These are phyloP conservation scores for Penicillium olsonii DNA, from an alignment of 2,329 filamentous ascomycete species.

Conservation along the genomic window DNA sequence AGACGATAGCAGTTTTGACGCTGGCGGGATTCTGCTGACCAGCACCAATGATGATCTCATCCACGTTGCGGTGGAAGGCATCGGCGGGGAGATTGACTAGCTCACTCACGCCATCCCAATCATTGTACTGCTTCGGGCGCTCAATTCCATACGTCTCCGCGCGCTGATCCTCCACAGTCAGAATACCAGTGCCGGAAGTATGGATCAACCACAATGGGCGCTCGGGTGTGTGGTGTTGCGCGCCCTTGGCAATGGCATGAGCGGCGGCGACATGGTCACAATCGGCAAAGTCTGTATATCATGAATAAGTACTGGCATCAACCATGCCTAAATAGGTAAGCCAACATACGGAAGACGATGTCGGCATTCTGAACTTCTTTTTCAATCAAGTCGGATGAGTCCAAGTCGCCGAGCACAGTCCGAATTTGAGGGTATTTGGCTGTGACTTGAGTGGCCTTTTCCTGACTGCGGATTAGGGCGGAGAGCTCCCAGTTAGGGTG, in stretches of 20 bases:
- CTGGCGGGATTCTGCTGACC: constrained; percentile 18
- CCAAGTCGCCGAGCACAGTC: constrained; percentile 47
- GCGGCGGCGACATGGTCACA: constrained; percentile 10
- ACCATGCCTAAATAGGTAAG: no score
- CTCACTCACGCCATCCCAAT: background rate
- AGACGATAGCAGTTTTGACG: constrained; percentile 42
- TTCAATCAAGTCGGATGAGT: constrained; percentile 42
- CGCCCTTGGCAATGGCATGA: constrained; percentile 44
- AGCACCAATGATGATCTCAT: constrained; percentile 40
- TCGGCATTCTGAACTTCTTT: constrained; percentile 50
- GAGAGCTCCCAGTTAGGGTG: constrained; percentile 52
- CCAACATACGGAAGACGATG: constrained; percentile 44
- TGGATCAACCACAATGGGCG: constrained; percentile 46
- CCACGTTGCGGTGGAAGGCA: constrained; percentile 40
- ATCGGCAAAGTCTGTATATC: constrained; percentile 40
- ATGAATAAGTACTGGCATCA: background rate
- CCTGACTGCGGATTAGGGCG: constrained; percentile 46
- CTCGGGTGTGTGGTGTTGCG: constrained; percentile 36
- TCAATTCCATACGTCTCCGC: constrained; percentile 42
- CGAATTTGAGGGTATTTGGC: constrained; percentile 44
- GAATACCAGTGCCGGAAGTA: constrained; percentile 47
- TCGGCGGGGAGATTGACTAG: background rate
- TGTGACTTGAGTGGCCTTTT: constrained; percentile 43
- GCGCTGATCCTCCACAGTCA: constrained; percentile 45
- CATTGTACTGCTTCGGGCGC: constrained; percentile 41